phyloP scores from a whole-genome alignment of 345 rosid genomes.

The Pseudoturritis turrita region DNA sequence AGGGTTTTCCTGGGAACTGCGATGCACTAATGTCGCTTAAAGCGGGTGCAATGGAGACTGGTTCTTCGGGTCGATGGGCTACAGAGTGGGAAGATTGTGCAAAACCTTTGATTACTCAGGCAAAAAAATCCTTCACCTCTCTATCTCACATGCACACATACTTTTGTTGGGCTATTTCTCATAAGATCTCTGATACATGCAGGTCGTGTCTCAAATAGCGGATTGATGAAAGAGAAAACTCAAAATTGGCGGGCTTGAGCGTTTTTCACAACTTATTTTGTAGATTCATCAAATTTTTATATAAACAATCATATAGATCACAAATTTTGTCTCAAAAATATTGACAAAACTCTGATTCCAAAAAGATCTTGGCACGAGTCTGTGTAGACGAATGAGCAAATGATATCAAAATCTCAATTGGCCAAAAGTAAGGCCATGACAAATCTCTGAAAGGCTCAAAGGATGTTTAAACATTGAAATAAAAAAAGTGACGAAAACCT shows the following conservation, averaged over 20 bases:
- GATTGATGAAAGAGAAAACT: not conserved
- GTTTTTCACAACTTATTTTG: not conserved
- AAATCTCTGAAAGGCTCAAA: not conserved
- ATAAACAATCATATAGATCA: slow-evolving; percentile 19
- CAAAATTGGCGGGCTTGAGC: not conserved
- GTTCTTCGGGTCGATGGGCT: slow-evolving; percentile 76
- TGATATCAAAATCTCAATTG: slow-evolving; percentile 14
- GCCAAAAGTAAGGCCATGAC: not conserved
- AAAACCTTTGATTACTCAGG: slow-evolving; percentile 63
- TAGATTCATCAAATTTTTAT: slow-evolving; percentile 11
- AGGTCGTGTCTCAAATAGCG: slow-evolving; percentile 22
- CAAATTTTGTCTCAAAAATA: slow-evolving; percentile 28
- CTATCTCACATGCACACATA: not conserved
- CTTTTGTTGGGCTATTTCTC: not conserved
- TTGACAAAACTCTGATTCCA: not conserved
- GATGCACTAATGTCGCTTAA: slow-evolving; percentile 52
- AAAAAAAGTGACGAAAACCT: not conserved
- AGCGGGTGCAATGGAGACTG: slow-evolving; percentile 59
- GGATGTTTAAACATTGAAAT: not conserved
- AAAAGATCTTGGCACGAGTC: not conserved
- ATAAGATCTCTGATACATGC: slow-evolving; percentile 13
- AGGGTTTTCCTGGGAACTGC: slow-evolving; percentile 75
- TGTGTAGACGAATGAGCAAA: not conserved
- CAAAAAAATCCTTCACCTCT: slow-evolving; percentile 17
- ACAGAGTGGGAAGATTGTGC: slow-evolving; percentile 94